These are phyloP conservation scores for Rutstroemia sp. DNA, from an alignment of 2,329 filamentous ascomycete species.

Conservation along the genomic window DNA sequence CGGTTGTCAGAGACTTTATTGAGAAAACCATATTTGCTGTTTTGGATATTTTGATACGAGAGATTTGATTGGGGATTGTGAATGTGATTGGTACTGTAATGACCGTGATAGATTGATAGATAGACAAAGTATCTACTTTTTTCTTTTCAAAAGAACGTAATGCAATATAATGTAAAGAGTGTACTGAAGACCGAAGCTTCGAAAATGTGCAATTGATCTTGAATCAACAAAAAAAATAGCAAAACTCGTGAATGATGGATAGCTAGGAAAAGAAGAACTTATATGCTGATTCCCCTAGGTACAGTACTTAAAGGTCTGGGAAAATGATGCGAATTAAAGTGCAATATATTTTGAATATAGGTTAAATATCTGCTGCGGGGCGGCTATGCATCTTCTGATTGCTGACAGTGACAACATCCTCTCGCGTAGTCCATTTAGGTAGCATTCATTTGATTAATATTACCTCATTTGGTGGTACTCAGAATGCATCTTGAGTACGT, in stretches of 20 bases:
- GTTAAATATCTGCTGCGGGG: neutral
- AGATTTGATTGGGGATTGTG: neutral
- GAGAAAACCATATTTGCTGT: slow-evolving; percentile 23
- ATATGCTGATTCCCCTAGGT: too few relatives aligned
- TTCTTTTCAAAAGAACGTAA: slow-evolving; percentile 2
- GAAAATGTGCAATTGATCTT: neutral
- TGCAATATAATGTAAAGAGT: neutral
- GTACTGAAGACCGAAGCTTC: slow-evolving; percentile 4
- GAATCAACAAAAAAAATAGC: neutral
- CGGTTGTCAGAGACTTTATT: slow-evolving; percentile 14
- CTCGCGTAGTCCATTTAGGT: neutral
- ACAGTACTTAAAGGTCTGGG: neutral
- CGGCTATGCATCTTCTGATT: neutral
- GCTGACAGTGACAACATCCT: neutral
- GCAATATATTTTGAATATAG: neutral
- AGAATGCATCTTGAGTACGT: too few relatives aligned
- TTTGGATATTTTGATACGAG: neutral
- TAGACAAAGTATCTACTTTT: neutral
- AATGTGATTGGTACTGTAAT: too few relatives aligned
- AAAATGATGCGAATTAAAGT: neutral
- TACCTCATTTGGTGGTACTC: neutral
- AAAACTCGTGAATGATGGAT: neutral
- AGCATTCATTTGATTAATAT: neutral
- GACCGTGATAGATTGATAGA: neutral
- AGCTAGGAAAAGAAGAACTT: neutral